phyloP scores from a whole-genome alignment of 495 filamentous ascomycete genomes.

The Bombardia bombarda region DNA sequence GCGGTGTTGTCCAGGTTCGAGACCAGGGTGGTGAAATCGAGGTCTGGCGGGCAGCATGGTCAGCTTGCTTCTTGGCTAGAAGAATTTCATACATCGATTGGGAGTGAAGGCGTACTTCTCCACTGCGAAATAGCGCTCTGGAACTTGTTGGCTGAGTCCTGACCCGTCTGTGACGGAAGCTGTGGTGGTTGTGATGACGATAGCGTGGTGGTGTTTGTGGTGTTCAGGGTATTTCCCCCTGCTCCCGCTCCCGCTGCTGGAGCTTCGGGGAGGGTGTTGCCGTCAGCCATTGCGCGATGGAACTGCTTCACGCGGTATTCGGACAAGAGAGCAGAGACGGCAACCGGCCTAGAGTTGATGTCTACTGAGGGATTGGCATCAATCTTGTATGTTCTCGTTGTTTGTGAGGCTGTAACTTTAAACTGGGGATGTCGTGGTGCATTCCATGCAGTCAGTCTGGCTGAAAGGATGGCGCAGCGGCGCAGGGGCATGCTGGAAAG shows the following conservation, averaged over 20 bases:
- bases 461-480: no score
- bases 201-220: slow-evolving; percentile 7
- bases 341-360: not conserved
- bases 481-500: not conserved
- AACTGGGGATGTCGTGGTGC: no score
- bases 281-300: slow-evolving; percentile 21
- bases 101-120: slow-evolving; percentile 59
- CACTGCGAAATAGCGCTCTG: slow-evolving; percentile 92
- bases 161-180: slow-evolving; percentile 1
- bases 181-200: slow-evolving; percentile 1
- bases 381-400: not conserved
- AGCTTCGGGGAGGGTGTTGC: slow-evolving; percentile 11
- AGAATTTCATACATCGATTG: no score
- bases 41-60: slow-evolving; percentile 44
- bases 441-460: no score
- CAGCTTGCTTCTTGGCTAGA: no score
- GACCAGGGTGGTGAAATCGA: slow-evolving; percentile 79
- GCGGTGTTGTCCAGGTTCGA: slow-evolving; percentile 85
- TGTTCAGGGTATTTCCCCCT: not conserved
- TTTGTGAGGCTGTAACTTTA: not conserved
- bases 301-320: not conserved
- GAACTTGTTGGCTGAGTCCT: slow-evolving; percentile 76
- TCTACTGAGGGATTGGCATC: no score
- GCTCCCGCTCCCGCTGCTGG: slow-evolving; percentile 5
- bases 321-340: not conserved